Conservation (phyloP, 2,329 filamentous ascomycete species). For the Fusarium sp. region DNA sequence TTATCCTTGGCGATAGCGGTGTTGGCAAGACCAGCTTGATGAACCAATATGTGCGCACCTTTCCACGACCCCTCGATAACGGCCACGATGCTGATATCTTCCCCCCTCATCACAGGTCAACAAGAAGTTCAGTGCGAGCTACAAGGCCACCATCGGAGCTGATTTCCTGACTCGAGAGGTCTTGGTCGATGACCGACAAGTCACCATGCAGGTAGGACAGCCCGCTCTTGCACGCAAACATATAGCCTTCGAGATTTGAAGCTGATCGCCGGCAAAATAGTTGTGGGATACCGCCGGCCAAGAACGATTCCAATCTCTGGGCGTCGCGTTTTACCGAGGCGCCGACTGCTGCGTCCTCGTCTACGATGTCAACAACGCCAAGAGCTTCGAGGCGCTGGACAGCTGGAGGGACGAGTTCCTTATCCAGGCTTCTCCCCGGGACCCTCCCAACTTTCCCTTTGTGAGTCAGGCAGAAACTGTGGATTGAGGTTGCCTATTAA, state of each 20-base stretch:
- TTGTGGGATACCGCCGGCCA: conserved; percentile 98
- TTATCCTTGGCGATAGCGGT: conserved; percentile 98
- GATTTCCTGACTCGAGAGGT: conserved; percentile 99
- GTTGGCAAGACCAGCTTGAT: conserved; percentile 99
- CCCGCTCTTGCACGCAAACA: conserved; percentile 20
- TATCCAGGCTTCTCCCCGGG: conserved; percentile 95
- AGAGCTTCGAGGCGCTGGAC: conserved; percentile 98
- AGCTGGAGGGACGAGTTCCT: conserved; percentile 99
- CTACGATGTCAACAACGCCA: conserved; percentile 98
- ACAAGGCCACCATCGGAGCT: conserved; percentile 99
- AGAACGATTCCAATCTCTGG: conserved; percentile 96
- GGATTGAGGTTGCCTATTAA: conserved; percentile 32
- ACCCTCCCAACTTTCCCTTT: conserved; percentile 98
- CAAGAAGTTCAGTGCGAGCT: conserved; percentile 99
- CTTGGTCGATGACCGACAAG: conserved; percentile 93
- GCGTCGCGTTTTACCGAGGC: conserved; percentile 96
- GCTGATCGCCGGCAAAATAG: conserved; percentile 58
- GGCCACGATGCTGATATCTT: conserved; percentile 23
- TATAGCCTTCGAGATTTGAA: background rate
- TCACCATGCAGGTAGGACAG: conserved; percentile 90
- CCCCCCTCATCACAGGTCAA: conserved; percentile 78
- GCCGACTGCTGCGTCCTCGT: conserved; percentile 98
- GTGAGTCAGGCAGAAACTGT: conserved; percentile 66
- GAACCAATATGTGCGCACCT: conserved; percentile 96
- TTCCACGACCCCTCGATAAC: conserved; percentile 20